These are phyloP conservation scores for Hippophae gyantsensis DNA, from an alignment of 306 rosid species.

Conservation along the genomic window DNA sequence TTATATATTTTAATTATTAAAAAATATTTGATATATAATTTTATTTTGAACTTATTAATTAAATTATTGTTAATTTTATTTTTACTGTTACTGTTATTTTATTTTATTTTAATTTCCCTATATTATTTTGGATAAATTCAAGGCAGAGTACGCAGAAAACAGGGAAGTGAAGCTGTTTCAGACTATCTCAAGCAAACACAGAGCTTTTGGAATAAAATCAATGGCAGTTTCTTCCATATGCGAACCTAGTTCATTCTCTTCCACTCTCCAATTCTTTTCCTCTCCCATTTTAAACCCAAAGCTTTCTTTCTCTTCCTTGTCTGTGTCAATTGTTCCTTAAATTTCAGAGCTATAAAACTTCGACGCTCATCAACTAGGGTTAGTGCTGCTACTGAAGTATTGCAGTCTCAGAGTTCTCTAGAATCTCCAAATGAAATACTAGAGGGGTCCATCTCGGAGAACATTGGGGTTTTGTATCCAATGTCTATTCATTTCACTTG, in stretches of 20 bases:
- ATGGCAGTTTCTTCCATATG: slow-evolving; percentile 70
- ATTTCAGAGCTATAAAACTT: slow-evolving; percentile 30
- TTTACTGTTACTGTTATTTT: no score
- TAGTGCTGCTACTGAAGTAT: slow-evolving; percentile 64
- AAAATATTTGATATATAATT: no score
- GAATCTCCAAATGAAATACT: slow-evolving; percentile 34
- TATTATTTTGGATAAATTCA: no score
- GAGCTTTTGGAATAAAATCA: slow-evolving; percentile 19
- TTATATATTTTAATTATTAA: no score
- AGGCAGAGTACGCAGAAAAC: neutral
- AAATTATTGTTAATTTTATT: no score
- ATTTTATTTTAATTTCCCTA: no score
- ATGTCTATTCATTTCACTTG: no score
- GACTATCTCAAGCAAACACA: neutral
- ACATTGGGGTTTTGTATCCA: slow-evolving; percentile 31
- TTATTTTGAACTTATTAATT: no score
- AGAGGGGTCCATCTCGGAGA: slow-evolving; percentile 24
- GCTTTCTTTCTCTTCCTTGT: slow-evolving; percentile 21
- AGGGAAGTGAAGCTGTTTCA: neutral
- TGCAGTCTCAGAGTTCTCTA: slow-evolving; percentile 35
- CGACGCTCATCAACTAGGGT: slow-evolving; percentile 35
- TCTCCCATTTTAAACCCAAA: slow-evolving; percentile 30
- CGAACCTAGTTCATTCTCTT: slow-evolving; percentile 40
- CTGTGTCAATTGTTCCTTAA: slow-evolving; percentile 23
- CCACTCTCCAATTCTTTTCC: slow-evolving; percentile 33